Evolutionary conservation across 345 rosid species (phyloP), one percentile per base, ranked within the genome.

Genomic region (Bretschneidera sinensis): DNA sequence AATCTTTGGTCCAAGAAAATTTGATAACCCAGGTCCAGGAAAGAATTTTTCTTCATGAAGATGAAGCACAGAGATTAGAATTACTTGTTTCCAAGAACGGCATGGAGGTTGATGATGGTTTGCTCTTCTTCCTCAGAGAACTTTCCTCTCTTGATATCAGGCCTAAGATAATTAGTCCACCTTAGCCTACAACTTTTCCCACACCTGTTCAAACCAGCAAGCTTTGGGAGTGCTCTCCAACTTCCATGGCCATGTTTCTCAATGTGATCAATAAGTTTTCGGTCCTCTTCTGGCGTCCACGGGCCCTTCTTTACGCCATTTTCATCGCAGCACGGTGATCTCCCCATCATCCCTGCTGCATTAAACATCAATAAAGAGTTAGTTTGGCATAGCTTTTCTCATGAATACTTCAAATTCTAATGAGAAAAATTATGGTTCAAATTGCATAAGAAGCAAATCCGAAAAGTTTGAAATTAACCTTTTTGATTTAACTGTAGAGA

Each of bases 141-240:
- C 51, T 71, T 82, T 31, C 96, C 92, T 65, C 96, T 78, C 70
- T 79, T 83, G 65, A 88, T 88, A 57, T 88, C 92, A 14, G 96
- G 92, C 62, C 96, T 74, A 48, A 88, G 78, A 71, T 88, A 88
- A 69, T 88, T 88, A 48, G 83, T 88, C 96, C 96, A 85, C 55
- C 96, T 56, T 21, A 85, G 72, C 66, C 96, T 78, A 61, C 96
- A 88, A 71, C 96, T 88, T 70, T 88, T 88, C 5, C 96, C 96
- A 22, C 96, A 88, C 56, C 96, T 69, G 64, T 88, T 85, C 51
- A 85, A 61, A 20, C 96, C 92, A 10, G 92, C 89, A 53, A 78
- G 84, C 69, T 65, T 78, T 0, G 95, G 92, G 57, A 85, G 87
- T 43, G 87, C 85, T 73, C 86, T 79, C 95, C 95, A 88, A 49